A percentile compares a stretch with the other conserved stretches of the same genome.
phyloP scores from a whole-genome alignment of 1,284 basidiomycete genomes.

The Cutaneotrichosporon dermatis region DNA sequence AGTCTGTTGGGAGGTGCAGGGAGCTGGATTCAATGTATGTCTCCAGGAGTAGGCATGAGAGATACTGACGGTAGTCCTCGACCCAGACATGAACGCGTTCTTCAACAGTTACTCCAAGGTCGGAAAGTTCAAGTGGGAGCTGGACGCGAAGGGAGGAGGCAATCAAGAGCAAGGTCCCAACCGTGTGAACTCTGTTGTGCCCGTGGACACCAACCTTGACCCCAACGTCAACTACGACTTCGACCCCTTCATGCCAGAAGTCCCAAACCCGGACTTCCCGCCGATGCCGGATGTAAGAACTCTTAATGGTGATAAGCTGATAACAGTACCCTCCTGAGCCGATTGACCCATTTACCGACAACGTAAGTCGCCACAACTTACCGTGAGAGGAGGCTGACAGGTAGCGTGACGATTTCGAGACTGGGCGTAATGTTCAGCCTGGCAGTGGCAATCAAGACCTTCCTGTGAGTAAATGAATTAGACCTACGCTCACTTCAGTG shows the following conservation, averaged over 20 bases:
- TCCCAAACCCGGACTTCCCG: background rate
- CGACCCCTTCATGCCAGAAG: background rate
- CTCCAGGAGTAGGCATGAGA: no score
- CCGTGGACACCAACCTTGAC: background rate
- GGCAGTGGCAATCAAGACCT: background rate
- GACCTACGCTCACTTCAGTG: background rate
- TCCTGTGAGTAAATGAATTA: background rate
- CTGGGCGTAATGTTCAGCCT: no score
- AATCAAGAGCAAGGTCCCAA: background rate
- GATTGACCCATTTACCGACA: background rate
- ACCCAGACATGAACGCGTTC: slow-evolving; percentile 28
- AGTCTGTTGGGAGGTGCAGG: slow-evolving; percentile 26
- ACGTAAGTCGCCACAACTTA: no score
- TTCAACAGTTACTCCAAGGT: slow-evolving; percentile 19
- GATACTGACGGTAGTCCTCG: slow-evolving; percentile 23
- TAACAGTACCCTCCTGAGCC: background rate
- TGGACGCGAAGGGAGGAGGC: slow-evolving; percentile 12
- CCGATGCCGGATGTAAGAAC: no score
- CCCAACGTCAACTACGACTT: background rate
- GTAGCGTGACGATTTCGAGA: background rate
- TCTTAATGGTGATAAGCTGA: background rate
- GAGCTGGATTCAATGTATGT: background rate
- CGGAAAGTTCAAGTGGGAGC: slow-evolving; percentile 33
- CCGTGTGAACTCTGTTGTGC: no score
- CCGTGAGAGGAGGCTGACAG: background rate